Percentiles rank a stretch among this genome's conserved stretches.
Conservation (phyloP, 805 yeast genomes). For the Metschnikowia aberdeeniae region DNA sequence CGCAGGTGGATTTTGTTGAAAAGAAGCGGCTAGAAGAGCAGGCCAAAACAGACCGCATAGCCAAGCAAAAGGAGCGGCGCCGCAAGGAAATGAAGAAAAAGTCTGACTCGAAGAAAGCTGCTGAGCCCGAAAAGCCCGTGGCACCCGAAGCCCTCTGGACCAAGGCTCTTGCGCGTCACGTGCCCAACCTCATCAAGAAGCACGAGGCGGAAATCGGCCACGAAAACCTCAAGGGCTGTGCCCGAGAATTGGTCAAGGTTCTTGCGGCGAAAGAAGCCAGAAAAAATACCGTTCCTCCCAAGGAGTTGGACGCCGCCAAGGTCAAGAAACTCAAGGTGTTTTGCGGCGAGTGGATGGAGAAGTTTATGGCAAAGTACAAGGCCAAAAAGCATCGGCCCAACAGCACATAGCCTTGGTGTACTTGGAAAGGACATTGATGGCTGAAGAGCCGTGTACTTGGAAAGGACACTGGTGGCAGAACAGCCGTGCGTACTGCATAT, state of each 20-base stretch:
- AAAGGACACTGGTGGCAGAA: too few species aligned
- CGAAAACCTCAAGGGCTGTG: conserved; percentile 70
- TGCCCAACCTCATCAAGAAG: conserved; percentile 74
- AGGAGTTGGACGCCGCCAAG: conserved; percentile 59
- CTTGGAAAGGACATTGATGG: too few species aligned
- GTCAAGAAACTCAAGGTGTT: conserved; percentile 65
- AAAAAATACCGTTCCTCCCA: conserved; percentile 44
- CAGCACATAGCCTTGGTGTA: too few species aligned
- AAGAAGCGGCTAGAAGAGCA: conserved; percentile 25
- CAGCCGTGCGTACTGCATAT: too few species aligned
- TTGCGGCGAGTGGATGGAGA: conserved; percentile 61
- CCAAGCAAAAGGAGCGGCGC: conserved; percentile 20
- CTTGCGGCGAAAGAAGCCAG: conserved; percentile 67
- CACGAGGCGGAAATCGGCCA: conserved; percentile 65
- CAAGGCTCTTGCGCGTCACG: conserved; percentile 58
- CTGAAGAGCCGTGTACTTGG: too few species aligned
- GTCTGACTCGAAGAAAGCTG: background rate
- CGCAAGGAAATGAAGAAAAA: background rate
- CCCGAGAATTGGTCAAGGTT: conserved; percentile 68
- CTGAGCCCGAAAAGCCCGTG: conserved; percentile 3
- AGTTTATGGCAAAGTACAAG: conserved; percentile 48
- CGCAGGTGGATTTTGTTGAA: conserved; percentile 28
- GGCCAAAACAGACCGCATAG: conserved; percentile 20
- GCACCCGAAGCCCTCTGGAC: conserved; percentile 37
- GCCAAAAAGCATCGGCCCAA: conserved; percentile 26